These are phyloP conservation scores for Eutrema yunnanense DNA, from an alignment of 345 rosid genomes.

Conservation along the genomic window DNA sequence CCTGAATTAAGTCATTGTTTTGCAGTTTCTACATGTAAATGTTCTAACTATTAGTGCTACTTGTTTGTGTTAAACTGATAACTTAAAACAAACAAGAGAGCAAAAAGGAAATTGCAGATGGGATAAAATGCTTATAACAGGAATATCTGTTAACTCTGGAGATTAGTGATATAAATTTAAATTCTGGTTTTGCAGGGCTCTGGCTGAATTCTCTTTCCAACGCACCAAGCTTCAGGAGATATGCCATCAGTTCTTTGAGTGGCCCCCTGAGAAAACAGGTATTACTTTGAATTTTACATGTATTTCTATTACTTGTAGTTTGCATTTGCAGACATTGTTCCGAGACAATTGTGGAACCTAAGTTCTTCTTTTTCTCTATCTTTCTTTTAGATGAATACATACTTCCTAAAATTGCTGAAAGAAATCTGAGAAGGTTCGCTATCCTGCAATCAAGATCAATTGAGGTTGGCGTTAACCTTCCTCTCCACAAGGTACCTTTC, in stretches of 20 bases:
- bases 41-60: neutral
- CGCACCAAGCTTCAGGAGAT: conserved; percentile 48
- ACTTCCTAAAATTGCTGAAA: conserved; percentile 91
- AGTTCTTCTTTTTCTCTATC: neutral
- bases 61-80: neutral
- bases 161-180: neutral
- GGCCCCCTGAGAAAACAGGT: conserved; percentile 86
- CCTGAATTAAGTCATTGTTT: too few relatives aligned
- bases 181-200: conserved; percentile 36
- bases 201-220: conserved; percentile 54
- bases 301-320: neutral
- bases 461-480: conserved; percentile 43
- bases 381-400: conserved; percentile 62
- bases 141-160: too few relatives aligned
- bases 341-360: neutral
- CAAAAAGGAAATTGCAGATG: neutral
- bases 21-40: too few relatives aligned
- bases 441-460: conserved; percentile 47
- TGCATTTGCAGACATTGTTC: conserved; percentile 7
- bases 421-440: conserved; percentile 66
- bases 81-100: neutral
- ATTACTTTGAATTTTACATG: neutral
- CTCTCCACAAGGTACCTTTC: conserved; percentile 41
- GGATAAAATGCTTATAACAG: conserved; percentile 22
- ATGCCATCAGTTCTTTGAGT: conserved; percentile 62